Evolutionary conservation across 352 stramenopile genomes (phyloP).

Genomic region (Plasmopara viticola): DNA sequence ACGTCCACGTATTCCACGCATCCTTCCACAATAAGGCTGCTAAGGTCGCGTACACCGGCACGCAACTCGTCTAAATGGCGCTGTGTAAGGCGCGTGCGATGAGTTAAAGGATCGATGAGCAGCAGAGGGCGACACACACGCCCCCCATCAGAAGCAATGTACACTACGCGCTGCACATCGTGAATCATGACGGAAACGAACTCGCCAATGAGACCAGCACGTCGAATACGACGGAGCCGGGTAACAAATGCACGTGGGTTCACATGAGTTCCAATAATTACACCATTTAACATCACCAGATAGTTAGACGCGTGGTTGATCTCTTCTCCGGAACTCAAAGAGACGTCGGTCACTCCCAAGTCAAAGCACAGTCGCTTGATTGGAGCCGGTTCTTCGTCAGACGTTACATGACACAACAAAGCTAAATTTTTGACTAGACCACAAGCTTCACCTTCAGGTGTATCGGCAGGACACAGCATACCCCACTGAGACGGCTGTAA

Average conservation of each 20-base stretch:
- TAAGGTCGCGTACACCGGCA: conserved; percentile 65
- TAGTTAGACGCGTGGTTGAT: conserved; percentile 93
- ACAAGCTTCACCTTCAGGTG: conserved; percentile 98
- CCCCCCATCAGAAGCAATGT: conserved; percentile 98
- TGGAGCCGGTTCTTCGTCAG: conserved; percentile 86
- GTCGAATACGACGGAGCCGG: conserved; percentile 71
- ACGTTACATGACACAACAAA: conserved; percentile 96
- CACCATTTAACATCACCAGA: conserved; percentile 98
- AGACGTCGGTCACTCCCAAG: conserved; percentile 95
- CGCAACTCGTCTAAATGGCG: conserved; percentile 92
- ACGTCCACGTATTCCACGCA: conserved; percentile 99
- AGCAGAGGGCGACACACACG: conserved; percentile 97
- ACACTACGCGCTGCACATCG: conserved; percentile 94
- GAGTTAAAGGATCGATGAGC: conserved; percentile 87
- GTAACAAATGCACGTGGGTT: conserved; percentile 89
- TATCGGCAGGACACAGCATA: conserved; percentile 99
- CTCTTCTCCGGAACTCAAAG: conserved; percentile 92
- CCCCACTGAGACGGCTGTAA: conserved; percentile 99
- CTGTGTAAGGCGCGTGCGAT: conserved; percentile 91
- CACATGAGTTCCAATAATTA: conserved; percentile 96
- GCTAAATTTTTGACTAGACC: conserved; percentile 99
- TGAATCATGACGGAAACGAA: conserved; percentile 99
- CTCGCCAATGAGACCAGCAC: conserved; percentile 87
- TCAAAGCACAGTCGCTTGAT: conserved; percentile 96
- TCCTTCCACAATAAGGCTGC: conserved; percentile 88